Conservation (phyloP, 1,139 yeast genomes). For the Taiozyma sp. region DNA sequence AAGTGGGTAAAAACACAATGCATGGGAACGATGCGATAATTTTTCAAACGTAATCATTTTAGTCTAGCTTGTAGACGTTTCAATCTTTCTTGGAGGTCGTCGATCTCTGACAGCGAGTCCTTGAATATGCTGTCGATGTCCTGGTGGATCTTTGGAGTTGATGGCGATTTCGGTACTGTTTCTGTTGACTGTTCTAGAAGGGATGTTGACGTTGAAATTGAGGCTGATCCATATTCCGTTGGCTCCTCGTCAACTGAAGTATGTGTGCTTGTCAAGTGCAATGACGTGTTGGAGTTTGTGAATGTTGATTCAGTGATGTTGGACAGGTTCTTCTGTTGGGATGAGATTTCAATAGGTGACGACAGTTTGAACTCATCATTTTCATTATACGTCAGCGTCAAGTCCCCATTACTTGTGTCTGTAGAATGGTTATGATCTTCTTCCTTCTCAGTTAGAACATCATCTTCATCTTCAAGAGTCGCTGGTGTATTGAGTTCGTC, state of each 20-base stretch:
- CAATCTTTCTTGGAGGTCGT: constrained; percentile 29
- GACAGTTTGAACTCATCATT: constrained; percentile 10
- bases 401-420: constrained; percentile 1
- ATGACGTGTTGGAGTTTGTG: constrained; percentile 17
- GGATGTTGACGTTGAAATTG: background rate
- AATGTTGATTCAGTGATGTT: constrained; percentile 15
- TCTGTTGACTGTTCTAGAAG: background rate
- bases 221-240: background rate
- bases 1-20: background rate
- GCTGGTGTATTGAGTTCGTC: constrained; percentile 19
- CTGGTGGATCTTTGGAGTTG: constrained; percentile 30
- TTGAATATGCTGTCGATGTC: constrained; percentile 42
- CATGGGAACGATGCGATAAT: background rate
- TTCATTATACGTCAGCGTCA: constrained; percentile 8
- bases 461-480: constrained; percentile 4
- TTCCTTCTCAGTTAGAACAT: constrained; percentile 5
- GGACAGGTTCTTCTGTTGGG: constrained; percentile 7
- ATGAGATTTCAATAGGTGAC: constrained; percentile 16
- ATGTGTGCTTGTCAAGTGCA: constrained; percentile 12
- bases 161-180: background rate
- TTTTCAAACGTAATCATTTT: background rate
- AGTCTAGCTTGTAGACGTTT: constrained; percentile 10
- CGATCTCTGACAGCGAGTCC: constrained; percentile 45
- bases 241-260: constrained; percentile 14
- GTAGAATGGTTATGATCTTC: constrained; percentile 7